Evolutionary conservation across 139 green algal species (phyloP).

Genomic region (Chlorella vulgaris): DNA sequence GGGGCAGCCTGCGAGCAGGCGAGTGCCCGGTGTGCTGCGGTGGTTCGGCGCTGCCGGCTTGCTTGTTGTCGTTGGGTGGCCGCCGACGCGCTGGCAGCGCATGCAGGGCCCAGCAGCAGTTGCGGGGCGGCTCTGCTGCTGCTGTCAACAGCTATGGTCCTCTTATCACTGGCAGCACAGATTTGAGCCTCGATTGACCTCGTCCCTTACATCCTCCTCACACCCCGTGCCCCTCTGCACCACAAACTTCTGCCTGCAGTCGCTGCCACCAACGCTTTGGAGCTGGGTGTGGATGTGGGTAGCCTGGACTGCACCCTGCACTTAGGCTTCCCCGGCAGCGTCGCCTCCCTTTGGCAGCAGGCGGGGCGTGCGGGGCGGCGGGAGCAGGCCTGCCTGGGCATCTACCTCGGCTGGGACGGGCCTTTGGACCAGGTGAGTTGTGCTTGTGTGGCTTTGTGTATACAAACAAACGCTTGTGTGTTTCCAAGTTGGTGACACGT

Average conservation of each 20-base stretch:
- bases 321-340: constrained; percentile 81
- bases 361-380: constrained; percentile 88
- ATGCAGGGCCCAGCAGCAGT: too few species aligned
- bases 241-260: constrained; percentile 43
- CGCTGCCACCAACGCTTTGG: constrained; percentile 94
- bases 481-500: neutral
- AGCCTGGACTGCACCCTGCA: constrained; percentile 93
- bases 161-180: too few species aligned
- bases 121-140: too few species aligned
- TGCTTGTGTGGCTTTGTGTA: neutral
- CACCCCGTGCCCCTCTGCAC: neutral
- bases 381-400: constrained; percentile 69
- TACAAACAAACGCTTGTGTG: neutral
- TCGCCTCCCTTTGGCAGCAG: constrained; percentile 92
- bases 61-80: neutral
- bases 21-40: neutral
- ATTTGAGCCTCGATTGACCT: too few species aligned
- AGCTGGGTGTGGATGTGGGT: constrained; percentile 98
- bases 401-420: constrained; percentile 90
- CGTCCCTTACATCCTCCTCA: too few species aligned
- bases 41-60: neutral
- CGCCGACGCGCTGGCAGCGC: too few species aligned
- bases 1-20: constrained; percentile 59
- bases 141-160: too few species aligned
- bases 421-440: constrained; percentile 85